A percentile compares a stretch with the other conserved stretches of the same genome.
phyloP scores from a whole-genome alignment of 106 monocot species.

The Dendrobium officinale region DNA sequence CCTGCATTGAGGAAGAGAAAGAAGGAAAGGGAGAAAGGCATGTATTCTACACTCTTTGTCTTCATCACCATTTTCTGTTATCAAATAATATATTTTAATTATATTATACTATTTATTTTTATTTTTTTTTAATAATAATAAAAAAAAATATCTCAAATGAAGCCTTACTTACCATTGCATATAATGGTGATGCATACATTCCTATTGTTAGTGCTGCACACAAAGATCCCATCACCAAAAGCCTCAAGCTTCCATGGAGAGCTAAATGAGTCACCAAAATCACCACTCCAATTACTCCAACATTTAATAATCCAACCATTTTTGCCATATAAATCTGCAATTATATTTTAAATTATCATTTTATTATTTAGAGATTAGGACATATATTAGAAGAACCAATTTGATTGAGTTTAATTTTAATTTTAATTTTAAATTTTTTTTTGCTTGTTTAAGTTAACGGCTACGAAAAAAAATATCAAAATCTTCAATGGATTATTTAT shows the following conservation, averaged over 20 bases:
- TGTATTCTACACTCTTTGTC: conserved; percentile 43
- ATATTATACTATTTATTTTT: no score
- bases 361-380: no score
- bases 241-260: conserved; percentile 19
- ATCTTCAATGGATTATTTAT: no score
- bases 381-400: no score
- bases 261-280: conserved; percentile 21
- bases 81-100: background rate
- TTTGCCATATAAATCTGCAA: conserved; percentile 26
- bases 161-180: conserved; percentile 22
- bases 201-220: conserved; percentile 37
- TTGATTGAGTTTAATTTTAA: no score
- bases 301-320: conserved; percentile 25
- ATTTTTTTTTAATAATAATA: no score
- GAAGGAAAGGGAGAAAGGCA: conserved; percentile 53
- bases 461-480: no score
- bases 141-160: background rate
- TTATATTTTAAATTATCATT: background rate
- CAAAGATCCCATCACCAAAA: conserved; percentile 19
- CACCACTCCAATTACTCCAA: conserved; percentile 21
- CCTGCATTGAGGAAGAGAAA: conserved; percentile 54
- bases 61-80: conserved; percentile 39
- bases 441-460: no score
- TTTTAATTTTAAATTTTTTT: no score
- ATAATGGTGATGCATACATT: conserved; percentile 46